These are phyloP conservation scores for Tritrichomonas musculus DNA, from an alignment of 208 protist species.

Conservation along the genomic window DNA sequence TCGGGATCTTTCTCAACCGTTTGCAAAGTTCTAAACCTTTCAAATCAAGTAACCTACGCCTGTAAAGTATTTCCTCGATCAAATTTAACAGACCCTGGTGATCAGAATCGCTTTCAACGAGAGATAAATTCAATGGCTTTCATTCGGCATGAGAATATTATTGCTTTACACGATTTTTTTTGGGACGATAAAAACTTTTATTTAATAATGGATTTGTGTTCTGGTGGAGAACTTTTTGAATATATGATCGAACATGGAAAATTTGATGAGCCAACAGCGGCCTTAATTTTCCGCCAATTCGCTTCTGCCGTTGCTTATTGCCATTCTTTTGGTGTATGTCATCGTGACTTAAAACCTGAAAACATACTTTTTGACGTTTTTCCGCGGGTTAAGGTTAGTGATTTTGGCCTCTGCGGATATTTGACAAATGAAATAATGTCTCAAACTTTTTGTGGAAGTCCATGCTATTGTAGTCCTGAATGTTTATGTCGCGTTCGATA, in stretches of 20 bases:
- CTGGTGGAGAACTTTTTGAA: neutral
- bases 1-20: neutral
- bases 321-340: slow-evolving; percentile 1
- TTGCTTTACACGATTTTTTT: slow-evolving; percentile 16
- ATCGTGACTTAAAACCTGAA: slow-evolving; percentile 3
- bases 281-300: neutral
- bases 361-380: slow-evolving; percentile 5
- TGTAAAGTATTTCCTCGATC: slow-evolving; percentile 14
- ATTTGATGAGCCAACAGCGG: neutral
- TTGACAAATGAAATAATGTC: neutral
- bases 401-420: slow-evolving; percentile 18
- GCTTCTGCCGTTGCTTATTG: neutral
- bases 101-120: neutral
- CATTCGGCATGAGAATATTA: slow-evolving; percentile 22
- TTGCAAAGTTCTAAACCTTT: neutral
- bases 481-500: neutral
- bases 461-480: neutral
- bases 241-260: neutral
- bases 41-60: neutral
- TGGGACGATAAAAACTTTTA: slow-evolving; percentile 23
- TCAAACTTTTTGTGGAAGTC: neutral
- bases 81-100: neutral
- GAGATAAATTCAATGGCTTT: slow-evolving; percentile 26
- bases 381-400: neutral
- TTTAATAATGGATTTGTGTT: slow-evolving; percentile 3